Base-by-base conservation (phyloP, 2,329 filamentous ascomycete genomes). In the Mycogone perniciosa region DNA sequence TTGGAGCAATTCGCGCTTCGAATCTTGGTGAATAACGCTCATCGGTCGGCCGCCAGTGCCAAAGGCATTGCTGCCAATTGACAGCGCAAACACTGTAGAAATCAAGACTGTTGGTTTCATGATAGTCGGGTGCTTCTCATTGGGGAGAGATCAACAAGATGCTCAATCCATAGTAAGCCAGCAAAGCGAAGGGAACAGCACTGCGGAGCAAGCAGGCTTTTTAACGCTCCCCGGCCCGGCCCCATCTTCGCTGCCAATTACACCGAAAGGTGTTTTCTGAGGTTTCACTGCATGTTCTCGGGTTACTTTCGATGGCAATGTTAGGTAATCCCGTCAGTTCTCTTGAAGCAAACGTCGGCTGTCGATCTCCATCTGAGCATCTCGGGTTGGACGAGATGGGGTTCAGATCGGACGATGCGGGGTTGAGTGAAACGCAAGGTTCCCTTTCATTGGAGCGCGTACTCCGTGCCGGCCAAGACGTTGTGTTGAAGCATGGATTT, bases 1-100 rank as follows among this genome's bases (percentile, higher is more conserved):
- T 29, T 71, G 67, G 2, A 68, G 60, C 5, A 56, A 48, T 1
- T 59, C 60, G 5, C 64, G 56, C 41, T 60, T 55, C 5, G 60
- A 50, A 3, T 50, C 47, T 30, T 63, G 49, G 4, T 56, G 53
- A 5, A 67, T 52, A 7, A 62, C 33, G 11, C 57, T 52, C 9
- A 58, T 57, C 7, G 61, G 55, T 13, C 55, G 59, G 1, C 48
- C 50, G 6, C 56, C 57, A 5, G 53, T 50, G 31, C 49, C 55
- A 5, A 56, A 48, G 4, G 59, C 57, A 37, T 58, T 31, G 30
- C 53, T 51, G 13, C 42, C 31, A n/a, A 34, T 11, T 40, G 51
- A 7, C 11, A 56, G 44, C 39, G 53, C 44, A 26, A 60, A 39
- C 26, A 53, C 55, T 7, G 52, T 45, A 10, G 54, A 9, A 27